Percentiles rank a stretch among this genome's conserved stretches.
Conservation (phyloP, 176 grass and related monocot genomes). For the Phyllostachys edulis region DNA sequence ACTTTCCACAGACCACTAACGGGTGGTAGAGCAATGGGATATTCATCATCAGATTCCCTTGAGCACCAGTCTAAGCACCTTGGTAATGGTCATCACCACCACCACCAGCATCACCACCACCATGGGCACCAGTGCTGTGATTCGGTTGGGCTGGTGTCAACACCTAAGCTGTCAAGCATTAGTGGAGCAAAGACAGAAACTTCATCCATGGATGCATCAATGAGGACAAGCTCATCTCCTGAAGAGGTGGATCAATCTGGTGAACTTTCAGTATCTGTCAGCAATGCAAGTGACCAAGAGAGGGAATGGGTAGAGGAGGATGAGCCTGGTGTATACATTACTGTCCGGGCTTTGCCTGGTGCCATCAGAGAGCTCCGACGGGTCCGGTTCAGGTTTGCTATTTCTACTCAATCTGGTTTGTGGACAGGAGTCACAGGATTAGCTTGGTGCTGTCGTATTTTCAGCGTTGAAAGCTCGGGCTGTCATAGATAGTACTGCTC, state of each 20-base stretch:
- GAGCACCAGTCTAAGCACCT: conserved; percentile 36
- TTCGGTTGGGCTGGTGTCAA: conserved; percentile 47
- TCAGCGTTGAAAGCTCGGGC: background rate
- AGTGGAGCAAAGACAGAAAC: conserved; percentile 70
- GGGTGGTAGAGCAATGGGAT: conserved; percentile 43
- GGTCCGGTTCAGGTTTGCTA: conserved; percentile 71
- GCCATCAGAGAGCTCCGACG: conserved; percentile 75
- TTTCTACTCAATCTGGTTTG: conserved; percentile 7
- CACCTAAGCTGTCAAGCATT: conserved; percentile 77
- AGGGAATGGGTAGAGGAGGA: conserved; percentile 91
- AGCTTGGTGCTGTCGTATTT: background rate
- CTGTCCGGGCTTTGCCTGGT: conserved; percentile 63
- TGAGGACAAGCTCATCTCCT: conserved; percentile 69
- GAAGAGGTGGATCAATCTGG: conserved; percentile 61
- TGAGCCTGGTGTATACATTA: conserved; percentile 81
- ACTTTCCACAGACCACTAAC: conserved; percentile 43
- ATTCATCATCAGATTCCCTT: conserved; percentile 62
- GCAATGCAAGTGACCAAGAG: conserved; percentile 77
- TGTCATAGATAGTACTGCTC: background rate
- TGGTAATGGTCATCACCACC: conserved; percentile 15
- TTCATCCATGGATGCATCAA: conserved; percentile 60
- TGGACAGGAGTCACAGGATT: background rate
- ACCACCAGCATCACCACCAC: conserved; percentile 44
- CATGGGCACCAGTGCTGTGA: conserved; percentile 28
- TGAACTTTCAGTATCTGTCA: conserved; percentile 62